Conservation (phyloP, 169 alveolate genomes). For the Plasmodium vinckei region DNA sequence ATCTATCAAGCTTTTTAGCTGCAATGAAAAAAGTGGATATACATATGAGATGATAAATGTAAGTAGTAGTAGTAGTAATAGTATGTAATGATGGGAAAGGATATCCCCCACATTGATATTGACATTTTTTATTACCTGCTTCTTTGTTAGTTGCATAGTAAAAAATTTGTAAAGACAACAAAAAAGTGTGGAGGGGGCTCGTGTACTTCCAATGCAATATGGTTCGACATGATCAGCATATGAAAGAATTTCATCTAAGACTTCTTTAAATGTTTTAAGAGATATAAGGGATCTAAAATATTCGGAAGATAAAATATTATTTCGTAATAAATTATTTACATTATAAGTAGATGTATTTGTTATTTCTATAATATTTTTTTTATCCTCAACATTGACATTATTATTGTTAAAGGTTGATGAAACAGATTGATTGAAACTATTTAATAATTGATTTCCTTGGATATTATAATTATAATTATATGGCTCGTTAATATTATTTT, state of each 20-base stretch:
- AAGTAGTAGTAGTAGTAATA: no score
- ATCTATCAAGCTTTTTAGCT: conserved; percentile 46
- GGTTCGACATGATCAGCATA: conserved; percentile 87
- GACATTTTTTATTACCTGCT: conserved; percentile 77
- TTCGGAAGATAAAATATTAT: conserved; percentile 84
- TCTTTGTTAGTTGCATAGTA: conserved; percentile 82
- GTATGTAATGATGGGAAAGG: no score
- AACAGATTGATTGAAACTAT: conserved; percentile 3
- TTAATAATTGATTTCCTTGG: background rate
- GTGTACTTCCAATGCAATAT: conserved; percentile 82
- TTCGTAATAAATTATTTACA: conserved; percentile 81
- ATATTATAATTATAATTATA: conserved; percentile 16
- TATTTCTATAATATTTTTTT: conserved; percentile 47
- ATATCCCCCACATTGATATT: no score
- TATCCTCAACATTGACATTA: conserved; percentile 51
- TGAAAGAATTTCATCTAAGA: conserved; percentile 81
- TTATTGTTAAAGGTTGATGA: conserved; percentile 16
- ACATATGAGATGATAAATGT: background rate
- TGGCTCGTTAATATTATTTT: conserved; percentile 19
- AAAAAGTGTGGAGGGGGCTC: conserved; percentile 86
- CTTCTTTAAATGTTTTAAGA: conserved; percentile 78
- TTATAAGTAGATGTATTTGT: conserved; percentile 82
- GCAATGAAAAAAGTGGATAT: background rate
- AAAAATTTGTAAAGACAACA: conserved; percentile 84
- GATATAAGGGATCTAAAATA: conserved; percentile 82